Evolutionary conservation across 768 basidiomycete species (phyloP).

Genomic region (Rhizopogon vesiculosus): DNA sequence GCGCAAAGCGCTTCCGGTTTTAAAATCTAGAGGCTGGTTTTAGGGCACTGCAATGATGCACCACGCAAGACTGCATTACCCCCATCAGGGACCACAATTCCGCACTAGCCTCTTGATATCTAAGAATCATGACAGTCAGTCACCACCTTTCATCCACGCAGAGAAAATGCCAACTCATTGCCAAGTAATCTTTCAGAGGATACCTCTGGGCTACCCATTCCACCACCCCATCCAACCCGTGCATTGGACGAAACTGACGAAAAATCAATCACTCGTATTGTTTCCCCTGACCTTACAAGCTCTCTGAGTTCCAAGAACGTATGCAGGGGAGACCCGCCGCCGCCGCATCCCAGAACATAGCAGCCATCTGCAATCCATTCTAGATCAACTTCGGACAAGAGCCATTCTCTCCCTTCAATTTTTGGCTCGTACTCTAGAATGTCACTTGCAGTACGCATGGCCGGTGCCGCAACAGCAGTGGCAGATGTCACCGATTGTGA

Average conservation of each 20-base stretch:
- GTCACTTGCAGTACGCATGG: slow-evolving; percentile 12
- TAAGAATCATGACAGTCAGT: slow-evolving; percentile 2
- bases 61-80: slow-evolving; percentile 2
- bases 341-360: slow-evolving; percentile 58
- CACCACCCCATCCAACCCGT: slow-evolving; percentile 34
- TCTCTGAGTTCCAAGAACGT: slow-evolving; percentile 47
- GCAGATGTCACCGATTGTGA: slow-evolving; percentile 2
- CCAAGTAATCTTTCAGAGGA: slow-evolving; percentile 32
- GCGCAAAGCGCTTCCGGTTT: slow-evolving; percentile 32
- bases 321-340: slow-evolving; percentile 56
- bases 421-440: slow-evolving; percentile 32
- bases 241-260: slow-evolving; percentile 38
- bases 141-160: not conserved
- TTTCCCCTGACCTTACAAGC: slow-evolving; percentile 44
- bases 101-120: slow-evolving; percentile 29
- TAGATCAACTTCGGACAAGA: slow-evolving; percentile 41
- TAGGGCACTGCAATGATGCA: slow-evolving; percentile 1
- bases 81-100: slow-evolving; percentile 26
- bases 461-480: slow-evolving; percentile 12
- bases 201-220: slow-evolving; percentile 40
- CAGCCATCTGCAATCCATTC: slow-evolving; percentile 64
- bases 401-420: slow-evolving; percentile 39
- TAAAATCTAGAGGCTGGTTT: slow-evolving; percentile 15
- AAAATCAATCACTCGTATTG: slow-evolving; percentile 42
- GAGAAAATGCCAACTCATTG: slow-evolving; percentile 24